phyloP scores from a whole-genome alignment of 352 stramenopile genomes.

The Phytopythium delawarense region DNA sequence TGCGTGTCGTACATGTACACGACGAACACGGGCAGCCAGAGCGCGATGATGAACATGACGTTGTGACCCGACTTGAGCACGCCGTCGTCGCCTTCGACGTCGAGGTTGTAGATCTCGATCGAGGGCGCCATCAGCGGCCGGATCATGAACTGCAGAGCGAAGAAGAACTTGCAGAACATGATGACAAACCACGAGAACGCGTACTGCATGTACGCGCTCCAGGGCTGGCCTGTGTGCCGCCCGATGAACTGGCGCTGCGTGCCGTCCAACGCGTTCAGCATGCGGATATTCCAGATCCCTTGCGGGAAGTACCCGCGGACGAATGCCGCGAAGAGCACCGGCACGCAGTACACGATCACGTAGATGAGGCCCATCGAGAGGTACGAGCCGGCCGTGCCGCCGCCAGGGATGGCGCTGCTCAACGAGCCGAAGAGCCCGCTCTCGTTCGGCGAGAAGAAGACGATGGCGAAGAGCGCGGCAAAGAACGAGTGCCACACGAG shows the following conservation, averaged over 20 bases:
- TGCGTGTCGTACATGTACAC: slow-evolving; percentile 87
- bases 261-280: slow-evolving; percentile 63
- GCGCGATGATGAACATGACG: slow-evolving; percentile 66
- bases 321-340: slow-evolving; percentile 39
- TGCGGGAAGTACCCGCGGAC: slow-evolving; percentile 52
- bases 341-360: slow-evolving; percentile 53
- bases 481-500: slow-evolving; percentile 76
- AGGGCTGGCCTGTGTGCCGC: slow-evolving; percentile 63
- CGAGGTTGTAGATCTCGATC: slow-evolving; percentile 70
- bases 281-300: slow-evolving; percentile 51
- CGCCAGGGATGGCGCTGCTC: slow-evolving; percentile 40
- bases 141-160: slow-evolving; percentile 81
- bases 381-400: slow-evolving; percentile 45
- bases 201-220: slow-evolving; percentile 57
- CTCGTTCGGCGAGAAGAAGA: slow-evolving; percentile 61
- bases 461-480: slow-evolving; percentile 53
- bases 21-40: slow-evolving; percentile 76
- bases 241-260: slow-evolving; percentile 76
- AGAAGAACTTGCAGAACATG: slow-evolving; percentile 75
- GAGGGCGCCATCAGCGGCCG: slow-evolving; percentile 69
- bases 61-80: slow-evolving; percentile 75
- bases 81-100: slow-evolving; percentile 36
- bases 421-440: slow-evolving; percentile 36
- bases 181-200: slow-evolving; percentile 66
- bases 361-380: slow-evolving; percentile 60